Evolutionary conservation across 2,329 filamentous ascomycete species (phyloP).

Genomic region (Corinectria fuckeliana): DNA sequence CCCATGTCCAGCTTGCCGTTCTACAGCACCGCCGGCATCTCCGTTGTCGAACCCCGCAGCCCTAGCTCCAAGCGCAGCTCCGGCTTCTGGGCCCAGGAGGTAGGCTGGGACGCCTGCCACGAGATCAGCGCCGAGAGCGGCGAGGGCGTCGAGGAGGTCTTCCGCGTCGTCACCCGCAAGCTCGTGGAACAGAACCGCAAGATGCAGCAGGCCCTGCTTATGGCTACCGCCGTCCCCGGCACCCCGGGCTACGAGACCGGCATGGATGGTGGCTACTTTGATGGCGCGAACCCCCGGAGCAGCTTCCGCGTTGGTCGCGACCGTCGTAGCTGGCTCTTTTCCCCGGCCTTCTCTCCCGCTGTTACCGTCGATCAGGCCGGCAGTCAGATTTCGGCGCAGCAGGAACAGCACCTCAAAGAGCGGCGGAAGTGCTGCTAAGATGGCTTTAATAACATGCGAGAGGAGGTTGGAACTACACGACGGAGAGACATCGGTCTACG

Average conservation of each 20-base stretch:
- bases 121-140: conserved; percentile 94
- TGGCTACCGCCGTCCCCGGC: conserved; percentile 60
- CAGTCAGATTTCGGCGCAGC: conserved; percentile 38
- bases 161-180: conserved; percentile 71
- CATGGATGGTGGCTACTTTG: conserved; percentile 59
- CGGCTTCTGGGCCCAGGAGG: conserved; percentile 89
- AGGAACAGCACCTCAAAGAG: conserved; percentile 32
- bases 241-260: conserved; percentile 54
- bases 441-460: not conserved
- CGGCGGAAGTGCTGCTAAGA: conserved; percentile 42
- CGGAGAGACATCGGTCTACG: not conserved
- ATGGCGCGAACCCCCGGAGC: conserved; percentile 51
- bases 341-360: conserved; percentile 59
- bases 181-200: conserved; percentile 69
- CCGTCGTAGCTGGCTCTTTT: conserved; percentile 65
- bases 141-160: conserved; percentile 96
- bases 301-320: conserved; percentile 66
- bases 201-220: conserved; percentile 64
- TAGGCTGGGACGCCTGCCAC: conserved; percentile 96
- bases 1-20: conserved; percentile 28
- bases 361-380: conserved; percentile 55
- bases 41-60: conserved; percentile 59
- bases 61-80: conserved; percentile 71
- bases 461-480: not conserved
- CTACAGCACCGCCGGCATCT: conserved; percentile 20